Base-by-base conservation (phyloP, 306 rosid genomes). In the Corylus americana region DNA sequence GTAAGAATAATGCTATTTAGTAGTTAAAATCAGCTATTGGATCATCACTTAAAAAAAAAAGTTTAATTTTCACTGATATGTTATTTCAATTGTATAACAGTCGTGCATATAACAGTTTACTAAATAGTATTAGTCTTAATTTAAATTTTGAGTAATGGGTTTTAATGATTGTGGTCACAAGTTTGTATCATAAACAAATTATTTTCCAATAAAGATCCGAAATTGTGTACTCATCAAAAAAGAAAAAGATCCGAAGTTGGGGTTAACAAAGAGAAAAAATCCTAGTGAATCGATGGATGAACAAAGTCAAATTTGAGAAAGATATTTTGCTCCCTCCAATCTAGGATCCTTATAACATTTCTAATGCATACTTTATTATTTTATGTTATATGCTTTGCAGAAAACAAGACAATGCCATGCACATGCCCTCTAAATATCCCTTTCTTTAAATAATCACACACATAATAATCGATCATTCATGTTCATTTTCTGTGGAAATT, bases 401-500 rank as follows among this genome's bases (percentile, higher is more conserved):
- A 76, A 64, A 79, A 81, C 88, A 74, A 84, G 88, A 87, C 74
- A 87, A 76, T 87, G 88, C 70, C 75, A 78, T 70, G 90, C 90
- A 87, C 84, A 84, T 87, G 90, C 87, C 75, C 51, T 79, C 20
- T 42, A 5, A 50, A 74, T 75, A 74, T 74, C 70, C 82, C 31
- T 67, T 73, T 84, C 31, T 63, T 73, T 76, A 71, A 75, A 63
- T 59, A 18, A 64, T 12, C 12, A 73, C 5, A 53, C 47, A 53
- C 39, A 77, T 54, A 53, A 67, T 71, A 53, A 67, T 71, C 62
- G 22, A 77, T 81, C 73, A 72, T 69, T 83, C 78, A 75, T 81
- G 59, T 68, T 67, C 29, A 67, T 67, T 42, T 67, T 67, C 66
- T 69, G 81, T 75, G 84, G 85, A 81, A 59, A 57, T 76, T 84